These are phyloP conservation scores for Lepidium aucheri DNA, from an alignment of 345 rosid species.

Conservation along the genomic window DNA sequence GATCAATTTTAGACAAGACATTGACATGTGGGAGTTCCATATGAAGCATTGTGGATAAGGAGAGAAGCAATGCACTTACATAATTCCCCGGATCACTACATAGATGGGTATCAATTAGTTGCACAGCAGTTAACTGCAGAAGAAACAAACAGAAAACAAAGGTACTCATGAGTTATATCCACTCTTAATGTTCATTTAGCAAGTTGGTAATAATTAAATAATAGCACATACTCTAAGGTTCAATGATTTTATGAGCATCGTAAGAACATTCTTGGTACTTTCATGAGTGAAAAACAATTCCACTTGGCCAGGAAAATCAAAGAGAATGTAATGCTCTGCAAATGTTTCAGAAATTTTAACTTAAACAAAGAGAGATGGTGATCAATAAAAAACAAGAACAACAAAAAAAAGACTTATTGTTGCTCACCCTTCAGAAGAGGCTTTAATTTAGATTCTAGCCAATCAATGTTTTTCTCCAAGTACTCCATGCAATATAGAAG, in stretches of 20 bases:
- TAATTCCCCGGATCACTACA: constrained; percentile 86
- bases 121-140: constrained; percentile 79
- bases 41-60: constrained; percentile 87
- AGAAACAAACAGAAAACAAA: constrained; percentile 7
- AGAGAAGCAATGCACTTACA: constrained; percentile 71
- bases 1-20: constrained; percentile 88
- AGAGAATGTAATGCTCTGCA: constrained; percentile 93
- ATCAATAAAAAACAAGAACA: neutral
- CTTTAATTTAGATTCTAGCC: constrained; percentile 74
- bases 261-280: constrained; percentile 63
- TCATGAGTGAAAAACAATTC: constrained; percentile 82
- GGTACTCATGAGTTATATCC: neutral
- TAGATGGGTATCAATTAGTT: constrained; percentile 80
- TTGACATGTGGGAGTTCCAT: constrained; percentile 88
- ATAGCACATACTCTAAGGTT: constrained; percentile 62
- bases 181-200: neutral
- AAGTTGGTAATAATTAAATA: neutral
- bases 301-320: constrained; percentile 98
- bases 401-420: neutral
- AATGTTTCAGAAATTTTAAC: constrained; percentile 2
- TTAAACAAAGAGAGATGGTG: neutral
- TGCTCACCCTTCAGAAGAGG: constrained; percentile 71
- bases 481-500: constrained; percentile 86
- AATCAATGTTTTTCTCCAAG: constrained; percentile 82
- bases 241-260: constrained; percentile 66